Evolutionary conservation across 2,329 filamentous ascomycete genomes (phyloP).

Genomic region (Cadophora luteo-olivacea): DNA sequence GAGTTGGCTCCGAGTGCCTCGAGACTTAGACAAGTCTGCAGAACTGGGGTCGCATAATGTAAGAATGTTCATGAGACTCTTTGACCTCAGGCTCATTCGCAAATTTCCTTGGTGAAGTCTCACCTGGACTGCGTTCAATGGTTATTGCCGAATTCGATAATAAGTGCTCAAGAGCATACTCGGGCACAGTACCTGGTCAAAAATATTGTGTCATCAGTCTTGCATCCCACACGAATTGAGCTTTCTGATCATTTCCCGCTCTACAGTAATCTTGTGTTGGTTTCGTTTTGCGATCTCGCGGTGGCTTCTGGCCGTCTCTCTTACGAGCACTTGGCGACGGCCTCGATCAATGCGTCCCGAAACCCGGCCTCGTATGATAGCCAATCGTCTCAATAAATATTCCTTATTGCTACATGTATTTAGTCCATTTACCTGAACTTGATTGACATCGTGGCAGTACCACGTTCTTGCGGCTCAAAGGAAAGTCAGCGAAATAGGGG

Average conservation of each 20-base stretch:
- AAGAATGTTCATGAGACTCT: neutral
- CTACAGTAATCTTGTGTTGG: neutral
- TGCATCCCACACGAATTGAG: neutral
- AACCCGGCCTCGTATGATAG: neutral
- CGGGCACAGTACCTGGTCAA: neutral
- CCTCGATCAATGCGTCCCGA: neutral
- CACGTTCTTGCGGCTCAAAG: conserved; percentile 22
- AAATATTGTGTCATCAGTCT: neutral
- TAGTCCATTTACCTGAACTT: neutral
- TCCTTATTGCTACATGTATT: neutral
- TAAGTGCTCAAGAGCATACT: neutral
- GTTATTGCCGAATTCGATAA: neutral
- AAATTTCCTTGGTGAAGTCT: neutral
- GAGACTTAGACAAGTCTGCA: too few relatives aligned
- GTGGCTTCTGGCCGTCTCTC: neutral
- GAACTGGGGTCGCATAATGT: too few relatives aligned
- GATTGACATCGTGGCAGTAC: neutral
- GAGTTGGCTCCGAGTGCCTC: too few relatives aligned
- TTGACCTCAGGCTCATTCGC: neutral
- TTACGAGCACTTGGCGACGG: neutral
- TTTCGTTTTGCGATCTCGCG: neutral
- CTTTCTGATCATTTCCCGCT: neutral
- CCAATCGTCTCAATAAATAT: neutral
- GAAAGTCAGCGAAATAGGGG: conserved; percentile 32
- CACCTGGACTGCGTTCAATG: neutral